Evolutionary conservation across 176 grass and related monocot species (phyloP).

Genomic region (Avena atlantica): DNA sequence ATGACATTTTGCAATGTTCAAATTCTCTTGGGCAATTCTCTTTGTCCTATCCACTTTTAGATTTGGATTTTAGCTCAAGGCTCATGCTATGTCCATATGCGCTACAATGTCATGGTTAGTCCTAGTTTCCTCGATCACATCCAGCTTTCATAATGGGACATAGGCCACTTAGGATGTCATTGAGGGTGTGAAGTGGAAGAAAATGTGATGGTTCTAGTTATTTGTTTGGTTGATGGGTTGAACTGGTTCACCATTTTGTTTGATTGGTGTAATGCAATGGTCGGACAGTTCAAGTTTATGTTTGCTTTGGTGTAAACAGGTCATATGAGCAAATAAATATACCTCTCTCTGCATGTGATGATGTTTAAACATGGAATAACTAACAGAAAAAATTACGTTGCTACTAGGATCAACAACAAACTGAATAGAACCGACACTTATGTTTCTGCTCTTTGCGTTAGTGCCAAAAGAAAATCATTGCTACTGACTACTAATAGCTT

Average conservation of each 20-base stretch:
- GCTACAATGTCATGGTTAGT: background rate
- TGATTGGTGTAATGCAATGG: background rate
- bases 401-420: background rate
- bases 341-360: background rate
- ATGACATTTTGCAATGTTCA: background rate
- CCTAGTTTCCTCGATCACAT: background rate
- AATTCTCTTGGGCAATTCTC: background rate
- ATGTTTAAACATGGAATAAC: slow-evolving; percentile 17
- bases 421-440: background rate
- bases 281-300: background rate
- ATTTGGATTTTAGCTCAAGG: background rate
- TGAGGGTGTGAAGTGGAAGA: background rate
- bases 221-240: background rate
- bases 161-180: background rate
- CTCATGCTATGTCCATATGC: background rate
- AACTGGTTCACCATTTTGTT: background rate
- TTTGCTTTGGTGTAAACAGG: background rate
- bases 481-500: background rate
- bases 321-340: background rate
- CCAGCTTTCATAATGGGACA: background rate
- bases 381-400: background rate
- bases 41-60: slow-evolving; percentile 2
- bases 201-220: background rate
- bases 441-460: background rate
- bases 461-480: background rate